Evolutionary conservation across 2,329 filamentous ascomycete species (phyloP).

Genomic region (Colletotrichum sp.): DNA sequence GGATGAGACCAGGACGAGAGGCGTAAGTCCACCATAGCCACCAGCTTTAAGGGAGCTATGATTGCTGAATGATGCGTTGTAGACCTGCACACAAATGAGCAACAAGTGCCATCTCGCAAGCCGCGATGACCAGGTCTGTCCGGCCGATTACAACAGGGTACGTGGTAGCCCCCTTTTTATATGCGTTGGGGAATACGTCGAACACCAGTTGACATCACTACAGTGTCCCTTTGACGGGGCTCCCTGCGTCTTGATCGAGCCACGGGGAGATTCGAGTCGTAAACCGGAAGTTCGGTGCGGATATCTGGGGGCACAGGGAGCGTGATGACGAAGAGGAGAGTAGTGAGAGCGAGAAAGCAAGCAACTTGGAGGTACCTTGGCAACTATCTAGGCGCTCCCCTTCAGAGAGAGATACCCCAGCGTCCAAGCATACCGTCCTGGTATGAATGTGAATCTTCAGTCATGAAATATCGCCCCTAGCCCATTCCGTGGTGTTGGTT

Average conservation of each 20-base stretch:
- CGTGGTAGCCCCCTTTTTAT: not conserved
- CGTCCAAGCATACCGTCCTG: conserved; percentile 3
- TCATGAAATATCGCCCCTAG: conserved; percentile 5
- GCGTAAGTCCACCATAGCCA: not conserved
- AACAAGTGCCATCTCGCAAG: conserved; percentile 12
- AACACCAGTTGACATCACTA: not conserved
- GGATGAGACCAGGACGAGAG: conserved; percentile 7
- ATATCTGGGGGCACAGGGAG: conserved; percentile 3
- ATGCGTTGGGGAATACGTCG: not conserved
- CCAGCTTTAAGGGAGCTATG: too few species aligned
- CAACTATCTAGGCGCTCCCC: conserved; percentile 1
- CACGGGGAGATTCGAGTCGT: conserved; percentile 15
- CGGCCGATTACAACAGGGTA: conserved; percentile 17
- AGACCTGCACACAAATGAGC: conserved; percentile 16
- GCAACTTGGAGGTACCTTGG: conserved; percentile 11
- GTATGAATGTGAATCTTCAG: conserved; percentile 21
- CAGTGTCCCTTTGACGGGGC: conserved; percentile 14
- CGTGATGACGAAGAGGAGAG: not conserved
- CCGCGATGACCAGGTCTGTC: conserved; percentile 10
- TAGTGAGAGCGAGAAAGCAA: conserved; percentile 14
- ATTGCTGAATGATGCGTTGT: not conserved
- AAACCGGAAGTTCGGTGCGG: conserved; percentile 10
- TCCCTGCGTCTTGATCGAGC: conserved; percentile 13
- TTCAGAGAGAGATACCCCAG: not conserved
- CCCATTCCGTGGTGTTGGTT: not conserved